Evolutionary conservation across 371 early-diverging fungal species (phyloP).

Genomic region (Haplosporangium sp.): DNA sequence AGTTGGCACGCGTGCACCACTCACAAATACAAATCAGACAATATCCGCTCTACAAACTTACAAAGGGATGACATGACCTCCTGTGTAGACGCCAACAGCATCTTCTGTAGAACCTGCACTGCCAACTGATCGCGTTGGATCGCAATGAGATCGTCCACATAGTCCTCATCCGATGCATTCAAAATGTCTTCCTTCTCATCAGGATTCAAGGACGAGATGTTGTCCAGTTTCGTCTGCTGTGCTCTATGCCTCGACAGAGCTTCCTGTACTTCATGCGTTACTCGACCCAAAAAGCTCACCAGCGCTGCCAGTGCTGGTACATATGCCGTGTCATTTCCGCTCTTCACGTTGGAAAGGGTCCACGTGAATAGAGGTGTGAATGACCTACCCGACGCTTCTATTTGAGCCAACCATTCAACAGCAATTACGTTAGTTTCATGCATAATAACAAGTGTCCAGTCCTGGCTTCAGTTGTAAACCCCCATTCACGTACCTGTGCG

Average conservation of each 20-base stretch:
- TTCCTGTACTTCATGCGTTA: conserved; percentile 41
- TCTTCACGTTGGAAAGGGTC: conserved; percentile 37
- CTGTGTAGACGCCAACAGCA: conserved; percentile 44
- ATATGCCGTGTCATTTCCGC: conserved; percentile 18
- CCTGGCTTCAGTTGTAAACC: too few species aligned
- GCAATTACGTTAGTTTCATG: background rate
- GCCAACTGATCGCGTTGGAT: conserved; percentile 62
- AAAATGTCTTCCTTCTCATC: conserved; percentile 58
- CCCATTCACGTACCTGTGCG: conserved; percentile 26
- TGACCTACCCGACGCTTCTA: conserved; percentile 8
- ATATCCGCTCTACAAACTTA: conserved; percentile 20
- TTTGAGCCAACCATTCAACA: too few species aligned
- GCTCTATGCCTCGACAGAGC: conserved; percentile 31
- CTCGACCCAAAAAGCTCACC: conserved; percentile 22
- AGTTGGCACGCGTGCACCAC: too few species aligned
- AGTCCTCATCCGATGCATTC: conserved; percentile 48
- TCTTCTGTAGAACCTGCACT: conserved; percentile 50
- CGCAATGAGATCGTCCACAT: conserved; percentile 53
- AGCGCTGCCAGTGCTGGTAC: conserved; percentile 43
- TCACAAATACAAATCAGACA: background rate
- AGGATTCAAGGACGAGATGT: conserved; percentile 31
- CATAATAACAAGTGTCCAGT: background rate
- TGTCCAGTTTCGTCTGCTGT: conserved; percentile 31
- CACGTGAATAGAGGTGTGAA: conserved; percentile 47
- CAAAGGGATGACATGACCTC: conserved; percentile 47